These are phyloP conservation scores for Rhizopogon salebrosus DNA, from an alignment of 768 basidiomycete species.

Conservation along the genomic window DNA sequence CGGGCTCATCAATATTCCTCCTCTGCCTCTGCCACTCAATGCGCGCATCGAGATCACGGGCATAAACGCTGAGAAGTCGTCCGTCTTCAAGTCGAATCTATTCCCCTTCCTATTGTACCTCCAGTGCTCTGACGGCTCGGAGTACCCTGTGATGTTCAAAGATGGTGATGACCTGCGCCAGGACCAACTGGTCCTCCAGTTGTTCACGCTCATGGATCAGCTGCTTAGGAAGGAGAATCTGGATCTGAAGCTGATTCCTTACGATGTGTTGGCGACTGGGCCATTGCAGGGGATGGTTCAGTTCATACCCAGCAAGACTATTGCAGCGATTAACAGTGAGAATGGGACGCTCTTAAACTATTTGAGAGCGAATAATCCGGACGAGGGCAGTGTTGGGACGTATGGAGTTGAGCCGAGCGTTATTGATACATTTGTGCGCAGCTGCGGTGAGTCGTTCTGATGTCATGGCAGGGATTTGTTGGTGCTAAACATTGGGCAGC, in stretches of 20 bases:
- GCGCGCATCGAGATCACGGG: slow-evolving; percentile 82
- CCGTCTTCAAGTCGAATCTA: slow-evolving; percentile 96
- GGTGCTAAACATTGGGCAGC: slow-evolving; percentile 44
- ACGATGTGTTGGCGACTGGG: slow-evolving; percentile 91
- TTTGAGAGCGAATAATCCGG: slow-evolving; percentile 78
- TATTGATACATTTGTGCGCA: slow-evolving; percentile 93
- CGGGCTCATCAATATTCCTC: slow-evolving; percentile 69
- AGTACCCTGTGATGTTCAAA: slow-evolving; percentile 96
- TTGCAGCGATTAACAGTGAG: slow-evolving; percentile 92
- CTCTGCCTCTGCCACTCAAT: slow-evolving; percentile 87
- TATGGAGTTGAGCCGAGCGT: slow-evolving; percentile 93
- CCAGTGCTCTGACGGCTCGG: slow-evolving; percentile 75
- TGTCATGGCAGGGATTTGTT: slow-evolving; percentile 5
- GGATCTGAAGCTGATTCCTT: slow-evolving; percentile 87
- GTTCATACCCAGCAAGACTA: slow-evolving; percentile 93
- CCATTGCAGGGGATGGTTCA: slow-evolving; percentile 92
- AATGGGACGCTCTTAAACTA: slow-evolving; percentile 86
- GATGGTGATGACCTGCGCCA: slow-evolving; percentile 98
- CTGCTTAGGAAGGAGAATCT: slow-evolving; percentile 91
- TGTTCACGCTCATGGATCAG: slow-evolving; percentile 98
- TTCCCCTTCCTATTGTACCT: slow-evolving; percentile 90
- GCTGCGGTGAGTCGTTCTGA: slow-evolving; percentile 73
- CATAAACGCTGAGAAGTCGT: slow-evolving; percentile 86
- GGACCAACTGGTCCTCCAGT: slow-evolving; percentile 95
- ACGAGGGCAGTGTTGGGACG: slow-evolving; percentile 92